These are phyloP conservation scores for Lactarius sp. DNA, from an alignment of 768 basidiomycete species.

Conservation along the genomic window DNA sequence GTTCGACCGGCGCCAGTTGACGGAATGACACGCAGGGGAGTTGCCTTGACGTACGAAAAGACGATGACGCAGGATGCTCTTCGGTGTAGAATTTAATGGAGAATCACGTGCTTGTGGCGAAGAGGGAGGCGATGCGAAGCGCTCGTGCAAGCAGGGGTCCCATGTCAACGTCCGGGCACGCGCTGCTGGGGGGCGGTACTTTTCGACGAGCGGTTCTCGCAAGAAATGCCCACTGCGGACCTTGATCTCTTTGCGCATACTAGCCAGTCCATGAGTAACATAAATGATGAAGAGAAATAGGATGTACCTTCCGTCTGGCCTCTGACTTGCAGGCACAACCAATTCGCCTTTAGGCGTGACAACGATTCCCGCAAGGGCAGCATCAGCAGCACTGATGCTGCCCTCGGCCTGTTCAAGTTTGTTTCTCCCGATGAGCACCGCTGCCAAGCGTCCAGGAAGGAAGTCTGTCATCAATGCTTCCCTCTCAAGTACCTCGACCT, in stretches of 20 bases:
- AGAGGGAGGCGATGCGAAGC: neutral
- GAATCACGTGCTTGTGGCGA: neutral
- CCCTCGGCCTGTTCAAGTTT: neutral
- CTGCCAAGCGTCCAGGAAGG: neutral
- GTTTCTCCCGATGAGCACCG: neutral
- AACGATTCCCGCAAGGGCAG: conserved; percentile 4
- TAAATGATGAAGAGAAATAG: neutral
- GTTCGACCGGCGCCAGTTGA: conserved; percentile 7
- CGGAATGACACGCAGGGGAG: neutral
- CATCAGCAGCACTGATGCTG: neutral
- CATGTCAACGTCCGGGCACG: conserved; percentile 18
- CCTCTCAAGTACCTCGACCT: neutral
- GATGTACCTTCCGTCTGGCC: conserved; percentile 16
- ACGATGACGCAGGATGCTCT: neutral
- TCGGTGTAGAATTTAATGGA: conserved; percentile 1
- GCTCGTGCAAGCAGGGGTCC: neutral
- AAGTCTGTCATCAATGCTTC: neutral
- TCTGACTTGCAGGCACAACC: conserved; percentile 19
- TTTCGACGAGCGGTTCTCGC: conserved; percentile 8
- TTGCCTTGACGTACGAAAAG: neutral
- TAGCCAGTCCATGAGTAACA: neutral
- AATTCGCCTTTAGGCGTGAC: conserved; percentile 4
- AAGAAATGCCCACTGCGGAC: conserved; percentile 4
- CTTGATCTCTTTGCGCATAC: conserved; percentile 16
- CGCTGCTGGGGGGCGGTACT: conserved; percentile 14